These are phyloP conservation scores for Suillus alpinus DNA, from an alignment of 768 basidiomycete genomes.

Conservation along the genomic window DNA sequence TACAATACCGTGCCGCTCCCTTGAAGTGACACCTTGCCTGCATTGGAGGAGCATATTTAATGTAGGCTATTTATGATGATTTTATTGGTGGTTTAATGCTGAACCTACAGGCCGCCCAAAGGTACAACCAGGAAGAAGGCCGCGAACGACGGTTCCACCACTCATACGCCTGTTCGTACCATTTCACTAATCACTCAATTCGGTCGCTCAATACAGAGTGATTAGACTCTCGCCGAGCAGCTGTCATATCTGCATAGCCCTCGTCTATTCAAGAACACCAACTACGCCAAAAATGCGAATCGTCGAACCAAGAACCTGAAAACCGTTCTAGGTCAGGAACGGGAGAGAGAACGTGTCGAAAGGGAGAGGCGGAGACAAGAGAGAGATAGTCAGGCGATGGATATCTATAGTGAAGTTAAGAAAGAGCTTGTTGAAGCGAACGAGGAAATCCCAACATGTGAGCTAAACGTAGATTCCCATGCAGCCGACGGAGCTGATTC, in stretches of 20 bases:
- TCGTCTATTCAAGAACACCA: slow-evolving; percentile 75
- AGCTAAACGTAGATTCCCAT: slow-evolving; percentile 20
- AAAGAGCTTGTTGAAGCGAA: slow-evolving; percentile 25
- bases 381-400: slow-evolving; percentile 45
- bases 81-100: not conserved
- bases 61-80: not conserved
- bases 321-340: slow-evolving; percentile 72
- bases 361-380: slow-evolving; percentile 56
- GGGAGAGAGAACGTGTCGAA: slow-evolving; percentile 70
- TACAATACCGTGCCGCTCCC: not conserved
- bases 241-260: slow-evolving; percentile 69
- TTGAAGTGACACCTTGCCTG: not conserved
- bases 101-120: slow-evolving; percentile 27
- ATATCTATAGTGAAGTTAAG: slow-evolving; percentile 45
- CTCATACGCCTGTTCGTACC: slow-evolving; percentile 20
- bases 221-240: slow-evolving; percentile 69
- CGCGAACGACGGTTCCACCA: slow-evolving; percentile 7
- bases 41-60: not conserved
- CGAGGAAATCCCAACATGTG: slow-evolving; percentile 74
- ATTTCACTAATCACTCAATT: not conserved
- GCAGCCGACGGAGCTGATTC: not conserved
- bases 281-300: slow-evolving; percentile 66
- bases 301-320: slow-evolving; percentile 80
- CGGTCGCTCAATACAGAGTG: not conserved
- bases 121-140: slow-evolving; percentile 21